Evolutionary conservation across 108 stramenopile species (phyloP), one percentile per base, ranked within the genome.

Genomic region (Fragilariopsis cylindrus): DNA sequence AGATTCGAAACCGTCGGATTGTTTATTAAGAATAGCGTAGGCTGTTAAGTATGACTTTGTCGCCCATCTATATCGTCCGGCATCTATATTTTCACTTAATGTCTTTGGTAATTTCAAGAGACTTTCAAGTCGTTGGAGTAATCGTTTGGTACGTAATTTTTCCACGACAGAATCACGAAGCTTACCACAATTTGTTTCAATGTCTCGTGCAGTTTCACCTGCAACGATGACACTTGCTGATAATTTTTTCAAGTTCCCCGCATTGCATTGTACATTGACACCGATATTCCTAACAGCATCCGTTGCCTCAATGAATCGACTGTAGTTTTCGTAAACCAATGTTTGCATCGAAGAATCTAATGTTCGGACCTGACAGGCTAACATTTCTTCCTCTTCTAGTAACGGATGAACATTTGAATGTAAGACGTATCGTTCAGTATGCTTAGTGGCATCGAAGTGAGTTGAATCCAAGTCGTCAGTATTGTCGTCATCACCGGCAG

Each of bases 321-420:
- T 92, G 87, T 99, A 99, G 82, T 99, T 99, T 72, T 98, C 99
- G 76, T 99, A 99, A 39, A 99, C 99, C 58, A 99, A 80, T 41
- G 95, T 97, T 80, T 99, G 99, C 97, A 98, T 96, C 42, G 97
- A 92, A 56, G 92, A 88, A 80, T 98, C 98, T 13, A 99, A 81
- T 1, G 86, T 88, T 30, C 94, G 83, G 41, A 95, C 89, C 70
- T 91, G 88, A 43, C 88, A 73, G 9, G 94, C 84, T 54, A 95
- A 69, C 0, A 73, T 72, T 74, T 95, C 90, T 64, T 92, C 87
- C 6, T 72, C 77, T 75, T 91, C 90, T 15, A 95, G 81, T n/a
- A 95, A 60, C 0, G 81, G 73, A 53, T 88, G 86, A 9, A 83
- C 74, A 49, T 79, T 71, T 19, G 82, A 80, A 39, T 72, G 63